These are phyloP conservation scores for Pleurotus platypus DNA, from an alignment of 768 basidiomycete genomes.

Conservation along the genomic window DNA sequence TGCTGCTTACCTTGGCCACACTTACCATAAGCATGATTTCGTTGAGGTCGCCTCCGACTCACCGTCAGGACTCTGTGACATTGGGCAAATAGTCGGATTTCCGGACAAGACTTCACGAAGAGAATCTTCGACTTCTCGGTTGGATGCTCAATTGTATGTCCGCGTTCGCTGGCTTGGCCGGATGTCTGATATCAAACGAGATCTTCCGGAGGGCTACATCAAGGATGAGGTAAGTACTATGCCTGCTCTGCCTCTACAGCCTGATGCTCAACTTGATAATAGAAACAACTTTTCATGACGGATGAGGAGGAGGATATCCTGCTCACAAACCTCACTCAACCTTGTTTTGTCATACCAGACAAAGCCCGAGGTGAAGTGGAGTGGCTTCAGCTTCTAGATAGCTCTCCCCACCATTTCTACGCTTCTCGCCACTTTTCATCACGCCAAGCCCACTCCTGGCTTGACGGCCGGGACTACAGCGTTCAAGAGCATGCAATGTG, in stretches of 20 bases:
- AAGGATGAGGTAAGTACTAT: conserved; percentile 53
- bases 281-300: conserved; percentile 66
- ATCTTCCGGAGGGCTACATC: conserved; percentile 34
- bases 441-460: conserved; percentile 35
- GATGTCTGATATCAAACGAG: neutral
- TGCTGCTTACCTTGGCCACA: conserved; percentile 39
- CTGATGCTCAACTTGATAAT: neutral
- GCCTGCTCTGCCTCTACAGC: too few species aligned
- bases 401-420: conserved; percentile 59
- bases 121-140: too few species aligned
- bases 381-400: conserved; percentile 34
- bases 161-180: neutral
- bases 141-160: neutral
- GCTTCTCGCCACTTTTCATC: conserved; percentile 47
- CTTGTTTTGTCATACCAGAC: conserved; percentile 43
- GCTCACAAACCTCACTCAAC: conserved; percentile 37
- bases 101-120: too few species aligned
- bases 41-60: conserved; percentile 42
- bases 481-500: conserved; percentile 43
- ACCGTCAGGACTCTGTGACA: conserved; percentile 43
- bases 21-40: conserved; percentile 63
- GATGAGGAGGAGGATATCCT: conserved; percentile 32
- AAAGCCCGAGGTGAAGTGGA: conserved; percentile 17
- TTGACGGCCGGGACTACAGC: conserved; percentile 23
- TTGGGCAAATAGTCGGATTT: conserved; percentile 45